phyloP scores from a whole-genome alignment of 2,329 filamentous ascomycete species.

The Anisogramma anomala region DNA sequence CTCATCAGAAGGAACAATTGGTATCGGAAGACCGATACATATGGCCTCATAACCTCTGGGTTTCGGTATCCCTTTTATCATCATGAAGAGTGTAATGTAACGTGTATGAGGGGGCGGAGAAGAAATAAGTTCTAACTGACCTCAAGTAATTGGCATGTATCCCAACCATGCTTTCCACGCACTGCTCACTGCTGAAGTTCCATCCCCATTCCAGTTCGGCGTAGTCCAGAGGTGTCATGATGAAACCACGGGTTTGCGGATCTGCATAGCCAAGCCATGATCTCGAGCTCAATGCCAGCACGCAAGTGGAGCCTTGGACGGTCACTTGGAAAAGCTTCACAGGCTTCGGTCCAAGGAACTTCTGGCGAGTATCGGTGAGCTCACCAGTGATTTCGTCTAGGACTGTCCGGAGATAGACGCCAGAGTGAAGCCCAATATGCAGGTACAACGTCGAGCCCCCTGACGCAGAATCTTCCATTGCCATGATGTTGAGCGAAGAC shows the following conservation, averaged over 20 bases:
- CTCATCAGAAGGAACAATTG: conserved; percentile 95
- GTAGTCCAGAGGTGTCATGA: conserved; percentile 85
- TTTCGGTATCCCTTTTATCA: conserved; percentile 53
- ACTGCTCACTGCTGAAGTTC: conserved; percentile 94
- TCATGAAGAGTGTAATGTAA: conserved; percentile 38
- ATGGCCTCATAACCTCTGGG: conserved; percentile 42
- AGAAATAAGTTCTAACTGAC: no score
- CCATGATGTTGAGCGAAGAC: conserved; percentile 79
- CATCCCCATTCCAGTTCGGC: conserved; percentile 83
- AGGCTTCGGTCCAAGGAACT: conserved; percentile 83
- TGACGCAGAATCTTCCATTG: conserved; percentile 88
- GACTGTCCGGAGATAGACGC: conserved; percentile 89
- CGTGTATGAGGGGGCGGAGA: no score
- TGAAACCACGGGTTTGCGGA: conserved; percentile 73
- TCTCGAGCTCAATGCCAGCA: conserved; percentile 80
- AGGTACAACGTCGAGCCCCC: conserved; percentile 83
- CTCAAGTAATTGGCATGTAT: conserved; percentile 80
- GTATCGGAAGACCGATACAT: conserved; percentile 45
- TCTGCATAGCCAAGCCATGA: conserved; percentile 96
- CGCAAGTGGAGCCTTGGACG: conserved; percentile 71
- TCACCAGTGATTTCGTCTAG: conserved; percentile 94
- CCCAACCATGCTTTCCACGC: conserved; percentile 84
- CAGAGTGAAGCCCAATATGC: conserved; percentile 90
- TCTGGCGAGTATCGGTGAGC: conserved; percentile 84
- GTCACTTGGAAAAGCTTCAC: conserved; percentile 87